These are phyloP conservation scores for Aspergillus brasiliensis DNA, from an alignment of 2,329 filamentous ascomycete genomes.

Conservation along the genomic window DNA sequence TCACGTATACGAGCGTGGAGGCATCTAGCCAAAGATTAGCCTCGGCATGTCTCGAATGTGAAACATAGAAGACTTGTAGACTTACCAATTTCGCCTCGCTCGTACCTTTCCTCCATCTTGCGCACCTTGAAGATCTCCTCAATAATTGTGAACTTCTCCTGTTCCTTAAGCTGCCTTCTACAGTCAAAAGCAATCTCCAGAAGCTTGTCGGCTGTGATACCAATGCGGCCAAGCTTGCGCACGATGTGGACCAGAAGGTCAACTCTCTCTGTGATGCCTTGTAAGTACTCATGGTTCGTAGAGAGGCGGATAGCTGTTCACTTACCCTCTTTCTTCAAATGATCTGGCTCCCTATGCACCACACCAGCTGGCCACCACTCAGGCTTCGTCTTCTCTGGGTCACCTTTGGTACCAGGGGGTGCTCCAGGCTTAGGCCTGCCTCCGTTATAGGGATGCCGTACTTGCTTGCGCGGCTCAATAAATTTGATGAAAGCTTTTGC, in stretches of 20 bases:
- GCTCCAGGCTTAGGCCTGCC: conserved; percentile 38
- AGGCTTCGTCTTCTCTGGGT: conserved; percentile 50
- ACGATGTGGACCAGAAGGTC: conserved; percentile 45
- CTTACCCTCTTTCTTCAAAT: conserved; percentile 51
- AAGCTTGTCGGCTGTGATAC: conserved; percentile 42
- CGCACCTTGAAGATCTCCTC: conserved; percentile 46
- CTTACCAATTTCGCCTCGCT: conserved; percentile 45
- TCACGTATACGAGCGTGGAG: conserved; percentile 40
- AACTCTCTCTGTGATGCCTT: conserved; percentile 32
- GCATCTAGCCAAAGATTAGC: conserved; percentile 28
- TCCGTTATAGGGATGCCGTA: conserved; percentile 52
- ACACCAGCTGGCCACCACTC: conserved; percentile 49
- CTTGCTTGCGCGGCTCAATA: conserved; percentile 52
- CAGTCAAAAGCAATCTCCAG: conserved; percentile 44
- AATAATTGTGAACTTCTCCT: conserved; percentile 39
- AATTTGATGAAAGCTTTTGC: conserved; percentile 51
- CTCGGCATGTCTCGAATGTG: no score
- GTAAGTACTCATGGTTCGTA: neutral
- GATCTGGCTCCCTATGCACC: conserved; percentile 53
- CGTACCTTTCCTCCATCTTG: conserved; percentile 44
- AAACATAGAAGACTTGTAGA: no score
- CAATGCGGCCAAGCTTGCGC: conserved; percentile 38
- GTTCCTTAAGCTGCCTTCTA: conserved; percentile 40
- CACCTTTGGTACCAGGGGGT: conserved; percentile 40
- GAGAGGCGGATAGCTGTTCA: neutral